Base-by-base conservation (phyloP, 345 rosid genomes). In the Acer yangbiense region DNA sequence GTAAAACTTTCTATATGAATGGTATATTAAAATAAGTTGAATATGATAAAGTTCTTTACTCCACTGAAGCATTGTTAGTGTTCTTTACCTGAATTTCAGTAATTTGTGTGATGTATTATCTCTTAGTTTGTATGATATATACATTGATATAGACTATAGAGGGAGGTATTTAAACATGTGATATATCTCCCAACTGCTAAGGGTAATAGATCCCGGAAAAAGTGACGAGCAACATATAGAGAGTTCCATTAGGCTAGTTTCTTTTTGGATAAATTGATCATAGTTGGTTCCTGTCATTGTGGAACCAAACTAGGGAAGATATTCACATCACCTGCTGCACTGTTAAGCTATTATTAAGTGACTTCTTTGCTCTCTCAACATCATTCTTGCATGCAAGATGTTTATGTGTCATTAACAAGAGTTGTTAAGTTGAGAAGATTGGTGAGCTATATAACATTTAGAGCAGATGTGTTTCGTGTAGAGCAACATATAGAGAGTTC, bases 341-440 rank as follows among this genome's bases (percentile, higher is more conserved):
- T 72, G 17, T 50, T 50, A 50, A 35, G 39, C 39, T 35, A 35
- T 35, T 35, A 4, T 58, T 50, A 50, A 43, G 9, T 11, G 17
- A 71, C 12, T 72, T 72, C 54, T 20, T 10, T 12, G n/a, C 23
- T 32, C 21, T 20, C 54, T 50, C 54, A 50, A 13, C 54, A 50
- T 11, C 54, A 50, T 50, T 35, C 54, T 50, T 50, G 54, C 54
- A 11, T 50, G 54, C 41, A 5, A 64, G 68, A 29, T 64, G 68
- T 64, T 27, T 64, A 64, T 64, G 61, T 58, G 52, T 35, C 27
- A 39, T 39, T 60, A 25, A 27, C 29, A 11, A 43, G 55, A 21
- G 67, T 65, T 29, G 62, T 70, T 70, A 16, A 71, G 18, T 29
- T 27, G 32, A 29, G 46, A 71, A 71, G 63, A 54, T 71, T 17